These are phyloP conservation scores for Fusarium penzigii DNA, from an alignment of 2,329 filamentous ascomycete species.

Conservation along the genomic window DNA sequence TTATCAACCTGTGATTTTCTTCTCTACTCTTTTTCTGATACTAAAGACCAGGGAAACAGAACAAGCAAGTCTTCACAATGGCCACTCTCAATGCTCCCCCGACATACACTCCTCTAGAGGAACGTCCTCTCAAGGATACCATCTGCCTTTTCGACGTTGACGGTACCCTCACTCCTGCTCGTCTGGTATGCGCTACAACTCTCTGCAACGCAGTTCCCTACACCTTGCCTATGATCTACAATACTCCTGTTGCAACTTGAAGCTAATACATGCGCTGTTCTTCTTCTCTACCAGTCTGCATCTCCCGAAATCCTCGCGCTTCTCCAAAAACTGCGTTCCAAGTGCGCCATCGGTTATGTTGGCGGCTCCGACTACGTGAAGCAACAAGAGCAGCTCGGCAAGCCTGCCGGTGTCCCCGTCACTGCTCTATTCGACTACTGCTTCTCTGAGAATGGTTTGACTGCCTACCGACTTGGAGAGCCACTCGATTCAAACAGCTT, in stretches of 20 bases:
- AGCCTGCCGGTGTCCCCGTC: conserved; percentile 62
- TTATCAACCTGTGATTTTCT: conserved; percentile 8
- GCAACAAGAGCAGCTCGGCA: conserved; percentile 94
- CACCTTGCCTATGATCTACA: background rate
- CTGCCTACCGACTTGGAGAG: conserved; percentile 80
- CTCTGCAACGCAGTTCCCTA: background rate
- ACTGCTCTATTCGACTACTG: conserved; percentile 93
- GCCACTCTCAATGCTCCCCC: conserved; percentile 32
- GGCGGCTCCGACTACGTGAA: conserved; percentile 90
- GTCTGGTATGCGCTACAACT: conserved; percentile 58
- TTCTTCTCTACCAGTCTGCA: conserved; percentile 51
- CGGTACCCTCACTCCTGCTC: conserved; percentile 81
- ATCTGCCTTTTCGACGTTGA: conserved; percentile 97
- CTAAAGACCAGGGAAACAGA: background rate
- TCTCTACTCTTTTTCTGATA: conserved; percentile 4
- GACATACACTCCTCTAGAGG: conserved; percentile 71
- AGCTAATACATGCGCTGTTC: conserved; percentile 1
- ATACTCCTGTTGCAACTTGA: background rate
- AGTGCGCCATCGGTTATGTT: conserved; percentile 87
- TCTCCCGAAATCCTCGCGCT: conserved; percentile 81
- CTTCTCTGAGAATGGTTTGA: conserved; percentile 96
- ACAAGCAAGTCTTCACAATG: conserved; percentile 37
- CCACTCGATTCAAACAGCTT: conserved; percentile 79
- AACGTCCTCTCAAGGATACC: conserved; percentile 88
- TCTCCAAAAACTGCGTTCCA: conserved; percentile 78